Base-by-base conservation (phyloP, 345 rosid species). In the Salix udensis region DNA sequence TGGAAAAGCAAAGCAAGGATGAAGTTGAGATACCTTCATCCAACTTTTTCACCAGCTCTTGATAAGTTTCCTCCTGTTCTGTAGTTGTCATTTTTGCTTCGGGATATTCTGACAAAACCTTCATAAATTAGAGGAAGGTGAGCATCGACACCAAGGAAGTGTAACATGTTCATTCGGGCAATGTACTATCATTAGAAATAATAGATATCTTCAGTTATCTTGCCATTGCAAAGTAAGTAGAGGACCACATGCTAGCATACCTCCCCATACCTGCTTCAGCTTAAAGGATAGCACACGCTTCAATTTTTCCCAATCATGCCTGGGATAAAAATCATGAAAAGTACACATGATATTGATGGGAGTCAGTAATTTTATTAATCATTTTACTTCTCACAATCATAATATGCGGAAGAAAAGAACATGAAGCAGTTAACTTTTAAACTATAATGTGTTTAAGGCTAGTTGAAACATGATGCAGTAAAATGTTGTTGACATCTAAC, bases 201-300 rank as follows among this genome's bases (percentile, higher is more conserved):
- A 39, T 23, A 53, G 21, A 26, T 16, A 72, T 77, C 3, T 26
- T 31, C 14, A 48, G 16, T 66, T 67, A 60, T 46, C 52, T 46
- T 46, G 52, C 24, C 30, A 64, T 66, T 30, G 23, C 9, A 28
- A 81, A 72, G 65, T 68, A 74, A 72, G 23, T 26, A 68, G 53
- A 72, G 78, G 77, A 64, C 81, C 30, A 75, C 62, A 80, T 40
- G 72, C 76, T 67, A 79, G 85, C 94, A 78, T 91, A 88, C 96
- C 91, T 87, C 91, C 83, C 89, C 92, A 78, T 92, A 96, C 99
- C 99, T 91, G 94, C 94, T 93, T 96, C 91, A 96, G 83, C 87
- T 89, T 86, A 84, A 80, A 93, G 68, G 94, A 96, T 48, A 96
- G 82, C 83, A 84, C 77, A 83, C 80, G 84, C 89, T 89, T 93